Evolutionary conservation across 2,329 filamentous ascomycete genomes (phyloP).

Genomic region (Pseudogymnoascus pannorum): DNA sequence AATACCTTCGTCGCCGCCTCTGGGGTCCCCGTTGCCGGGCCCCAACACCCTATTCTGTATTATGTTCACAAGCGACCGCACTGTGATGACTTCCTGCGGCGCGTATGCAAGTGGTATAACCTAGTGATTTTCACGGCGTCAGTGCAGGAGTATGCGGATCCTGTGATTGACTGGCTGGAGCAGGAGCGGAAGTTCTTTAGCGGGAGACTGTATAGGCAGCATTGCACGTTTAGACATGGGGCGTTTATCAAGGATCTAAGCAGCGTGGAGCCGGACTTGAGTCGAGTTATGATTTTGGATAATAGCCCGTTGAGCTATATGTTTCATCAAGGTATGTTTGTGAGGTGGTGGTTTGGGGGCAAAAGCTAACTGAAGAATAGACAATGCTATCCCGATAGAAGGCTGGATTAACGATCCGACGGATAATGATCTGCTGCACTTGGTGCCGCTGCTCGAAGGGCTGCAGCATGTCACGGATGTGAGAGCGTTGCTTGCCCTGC

Average conservation of each 20-base stretch:
- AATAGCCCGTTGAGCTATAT: slow-evolving; percentile 98
- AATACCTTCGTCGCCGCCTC: slow-evolving; percentile 63
- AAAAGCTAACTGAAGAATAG: slow-evolving; percentile 39
- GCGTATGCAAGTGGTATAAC: slow-evolving; percentile 95
- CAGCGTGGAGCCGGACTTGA: slow-evolving; percentile 91
- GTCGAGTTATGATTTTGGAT: slow-evolving; percentile 97
- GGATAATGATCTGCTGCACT: slow-evolving; percentile 86
- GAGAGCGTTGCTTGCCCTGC: slow-evolving; percentile 76
- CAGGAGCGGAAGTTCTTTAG: slow-evolving; percentile 95
- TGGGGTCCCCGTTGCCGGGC: slow-evolving; percentile 60
- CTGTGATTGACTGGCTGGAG: slow-evolving; percentile 97
- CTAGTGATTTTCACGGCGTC: slow-evolving; percentile 94
- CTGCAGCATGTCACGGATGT: slow-evolving; percentile 97
- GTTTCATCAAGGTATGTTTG: slow-evolving; percentile 81
- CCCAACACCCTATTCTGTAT: slow-evolving; percentile 93
- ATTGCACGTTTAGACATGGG: slow-evolving; percentile 91
- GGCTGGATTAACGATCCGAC: slow-evolving; percentile 99
- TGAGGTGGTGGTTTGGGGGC: slow-evolving; percentile 9
- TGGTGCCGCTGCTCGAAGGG: slow-evolving; percentile 87
- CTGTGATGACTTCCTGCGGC: slow-evolving; percentile 92
- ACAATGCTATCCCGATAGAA: slow-evolving; percentile 98
- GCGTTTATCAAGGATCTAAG: slow-evolving; percentile 98
- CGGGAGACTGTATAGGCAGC: slow-evolving; percentile 88
- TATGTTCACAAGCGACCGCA: slow-evolving; percentile 97
- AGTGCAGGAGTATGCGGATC: slow-evolving; percentile 96